Base-by-base conservation (phyloP, 768 basidiomycete species). In the Leccinum arenicola region DNA sequence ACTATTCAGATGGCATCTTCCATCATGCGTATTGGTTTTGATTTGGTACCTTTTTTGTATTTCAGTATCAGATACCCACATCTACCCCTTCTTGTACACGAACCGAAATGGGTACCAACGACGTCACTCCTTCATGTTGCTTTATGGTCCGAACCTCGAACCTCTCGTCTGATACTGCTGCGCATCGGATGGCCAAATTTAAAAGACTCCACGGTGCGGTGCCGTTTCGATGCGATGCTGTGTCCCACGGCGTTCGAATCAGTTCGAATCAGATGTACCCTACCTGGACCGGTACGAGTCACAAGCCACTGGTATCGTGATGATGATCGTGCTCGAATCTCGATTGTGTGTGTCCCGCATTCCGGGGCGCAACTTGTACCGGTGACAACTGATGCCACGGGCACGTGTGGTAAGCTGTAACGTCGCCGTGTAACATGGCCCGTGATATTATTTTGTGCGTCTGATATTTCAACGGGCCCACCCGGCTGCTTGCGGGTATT, bases 11-110 rank as follows among this genome's bases (percentile, higher is more conserved):
- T 21, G 35, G 33, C 43, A 55, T 51, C 29, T 19, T 45, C 49
- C 15, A 31, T 51, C 60, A 55, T 43, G 40, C 54, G 45, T 31
- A 19, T 62, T 36, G n/a, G 58, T 33, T 14, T 48, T 21, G 57
- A 10, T 59, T 27, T 23, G 56, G 25, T 21, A 17, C 49, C 38
- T 25, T 29, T 40, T 54, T 12, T 29, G 25, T 17, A 19, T 23
- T 33, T 25, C 47, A 4, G 21, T 48, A 27, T 50, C 49, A 50
- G 25, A 50, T 29, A 48, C 56, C 23, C 40, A 49, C 27, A 50
- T 48, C 33, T 56, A 19, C 17, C 40, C 29, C 23, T 49, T 40
- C 52, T 17, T 56, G 63, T 61, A 60, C 58, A 27, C 31, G n/a
- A 25, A 53, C 49, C 49, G 23, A 50, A 29, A 50, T 51, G 23